phyloP scores from a whole-genome alignment of 2,329 filamentous ascomycete species.

The Tympanopsis confertula region DNA sequence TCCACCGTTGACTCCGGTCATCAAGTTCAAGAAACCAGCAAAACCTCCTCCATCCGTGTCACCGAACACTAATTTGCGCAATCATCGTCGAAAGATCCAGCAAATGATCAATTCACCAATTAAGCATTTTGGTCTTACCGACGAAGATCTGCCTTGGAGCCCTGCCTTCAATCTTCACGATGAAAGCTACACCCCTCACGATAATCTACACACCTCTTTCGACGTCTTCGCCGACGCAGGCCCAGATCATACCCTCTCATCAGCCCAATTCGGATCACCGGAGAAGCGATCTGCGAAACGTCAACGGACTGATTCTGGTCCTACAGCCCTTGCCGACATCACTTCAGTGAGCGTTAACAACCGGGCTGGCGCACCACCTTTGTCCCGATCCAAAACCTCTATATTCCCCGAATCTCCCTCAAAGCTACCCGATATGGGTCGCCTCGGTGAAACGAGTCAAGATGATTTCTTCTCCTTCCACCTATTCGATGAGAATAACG shows the following conservation, averaged over 20 bases:
- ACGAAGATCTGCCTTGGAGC: conserved; percentile 45
- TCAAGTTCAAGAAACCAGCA: conserved; percentile 62
- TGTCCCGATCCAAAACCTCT: neutral
- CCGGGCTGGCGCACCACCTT: neutral
- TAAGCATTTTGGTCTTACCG: conserved; percentile 29
- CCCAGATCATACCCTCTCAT: conserved; percentile 27
- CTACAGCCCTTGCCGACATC: neutral
- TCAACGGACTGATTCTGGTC: conserved; percentile 20
- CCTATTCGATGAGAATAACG: conserved; percentile 44
- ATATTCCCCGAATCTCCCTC: neutral
- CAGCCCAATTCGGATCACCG: conserved; percentile 30
- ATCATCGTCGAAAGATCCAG: conserved; percentile 74
- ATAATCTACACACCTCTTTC: conserved; percentile 29
- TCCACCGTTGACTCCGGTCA: conserved; percentile 70
- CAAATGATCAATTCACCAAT: conserved; percentile 72
- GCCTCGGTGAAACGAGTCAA: conserved; percentile 10
- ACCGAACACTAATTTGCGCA: conserved; percentile 80
- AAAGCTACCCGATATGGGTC: neutral
- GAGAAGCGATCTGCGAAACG: conserved; percentile 46
- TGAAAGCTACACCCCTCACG: conserved; percentile 16
- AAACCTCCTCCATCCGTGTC: conserved; percentile 65
- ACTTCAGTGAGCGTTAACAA: conserved; percentile 1
- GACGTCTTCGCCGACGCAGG: conserved; percentile 36
- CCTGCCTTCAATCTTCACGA: conserved; percentile 58
- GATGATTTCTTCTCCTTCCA: conserved; percentile 42